A percentile compares a stretch with the other conserved stretches of the same genome.
phyloP scores from a whole-genome alignment of 495 filamentous ascomycete genomes.

The Trichoderma reesei region DNA sequence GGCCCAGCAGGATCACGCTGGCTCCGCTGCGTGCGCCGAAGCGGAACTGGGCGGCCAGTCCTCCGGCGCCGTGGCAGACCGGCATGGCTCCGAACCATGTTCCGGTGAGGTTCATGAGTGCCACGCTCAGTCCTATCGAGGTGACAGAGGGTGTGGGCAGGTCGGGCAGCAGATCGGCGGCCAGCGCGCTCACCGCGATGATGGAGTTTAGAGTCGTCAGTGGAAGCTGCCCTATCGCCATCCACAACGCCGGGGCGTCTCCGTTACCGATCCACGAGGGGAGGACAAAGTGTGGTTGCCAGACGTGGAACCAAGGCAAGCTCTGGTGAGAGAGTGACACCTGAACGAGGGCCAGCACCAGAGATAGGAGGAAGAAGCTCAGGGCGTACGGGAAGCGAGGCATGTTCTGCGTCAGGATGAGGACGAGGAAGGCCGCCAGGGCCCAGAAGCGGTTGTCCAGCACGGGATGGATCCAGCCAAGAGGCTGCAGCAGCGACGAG shows the following conservation, averaged over 20 bases:
- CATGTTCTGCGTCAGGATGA: conserved; percentile 51
- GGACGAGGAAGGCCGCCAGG: conserved; percentile 54
- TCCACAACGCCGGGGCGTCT: conserved; percentile 30
- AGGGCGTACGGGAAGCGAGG: conserved; percentile 67
- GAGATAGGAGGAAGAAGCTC: conserved; percentile 53
- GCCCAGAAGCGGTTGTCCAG: conserved; percentile 69
- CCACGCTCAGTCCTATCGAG: conserved; percentile 68
- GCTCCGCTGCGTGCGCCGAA: conserved; percentile 86
- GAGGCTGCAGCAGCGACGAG: conserved; percentile 46
- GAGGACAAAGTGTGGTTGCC: conserved; percentile 35
- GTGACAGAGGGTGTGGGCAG: conserved; percentile 57
- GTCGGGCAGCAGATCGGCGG: conserved; percentile 61
- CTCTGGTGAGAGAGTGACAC: conserved; percentile 17
- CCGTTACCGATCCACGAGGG: conserved; percentile 28
- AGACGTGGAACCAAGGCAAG: conserved; percentile 40
- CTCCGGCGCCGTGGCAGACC: conserved; percentile 87
- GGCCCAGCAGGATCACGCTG: conserved; percentile 68
- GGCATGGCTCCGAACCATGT: conserved; percentile 95
- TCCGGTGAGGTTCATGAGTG: conserved; percentile 69
- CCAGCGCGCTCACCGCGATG: conserved; percentile 70
- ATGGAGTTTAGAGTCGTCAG: conserved; percentile 87
- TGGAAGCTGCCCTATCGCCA: conserved; percentile 72
- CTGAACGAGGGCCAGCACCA: conserved; percentile 44
- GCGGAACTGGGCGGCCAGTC: conserved; percentile 77
- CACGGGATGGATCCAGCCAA: conserved; percentile 48